Evolutionary conservation across 768 basidiomycete species (phyloP), one percentile per base, ranked within the genome.

Genomic region (Boletus sensibilis): DNA sequence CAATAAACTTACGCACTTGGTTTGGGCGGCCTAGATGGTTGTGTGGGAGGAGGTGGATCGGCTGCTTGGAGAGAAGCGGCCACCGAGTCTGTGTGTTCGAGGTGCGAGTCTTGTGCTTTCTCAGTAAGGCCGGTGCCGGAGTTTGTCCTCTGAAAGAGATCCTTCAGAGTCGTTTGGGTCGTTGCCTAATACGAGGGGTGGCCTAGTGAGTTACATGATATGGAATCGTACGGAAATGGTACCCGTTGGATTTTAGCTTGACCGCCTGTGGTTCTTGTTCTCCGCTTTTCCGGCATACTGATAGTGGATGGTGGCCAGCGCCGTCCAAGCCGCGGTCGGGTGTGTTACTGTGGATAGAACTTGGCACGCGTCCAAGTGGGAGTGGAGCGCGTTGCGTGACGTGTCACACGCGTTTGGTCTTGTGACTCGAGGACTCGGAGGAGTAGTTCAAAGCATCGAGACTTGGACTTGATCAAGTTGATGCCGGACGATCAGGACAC

Each of bases 111-210:
- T n/a, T 57, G 57, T 33, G 16, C 33, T 27, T 55, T 51, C 25
- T 1, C 49, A 3, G 39, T 9, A 31, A 46, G 18, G 4, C 39
- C 27, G 1, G 5, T 20, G 0, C 48, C 27, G 2, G 58, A 20
- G 25, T 61, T 50, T 3, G 55, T 61, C 53, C 37, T 65, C 59
- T 52, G 65, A 52, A 71, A 67, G 58, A 57, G 64, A 21, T 64
- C 62, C 37, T 58, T 59, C 7, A 75, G 62, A 20, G 70, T 72
- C 48, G 62, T 67, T 40, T 75, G 72, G 35, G 52, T 57, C 13
- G 57, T 29, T 29, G 60, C 31, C 67, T 64, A 46, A 29, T 42
- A 54, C 31, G 35, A 41, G 25, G 1, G 13, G 42, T 47, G 34
- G 43, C 44, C 35, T 3, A 23, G 47, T 61, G 40, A 69, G 64